Evolutionary conservation across 495 filamentous ascomycete genomes (phyloP), one percentile per base, ranked within the genome.

Genomic region (Chlorociboria aeruginascens): DNA sequence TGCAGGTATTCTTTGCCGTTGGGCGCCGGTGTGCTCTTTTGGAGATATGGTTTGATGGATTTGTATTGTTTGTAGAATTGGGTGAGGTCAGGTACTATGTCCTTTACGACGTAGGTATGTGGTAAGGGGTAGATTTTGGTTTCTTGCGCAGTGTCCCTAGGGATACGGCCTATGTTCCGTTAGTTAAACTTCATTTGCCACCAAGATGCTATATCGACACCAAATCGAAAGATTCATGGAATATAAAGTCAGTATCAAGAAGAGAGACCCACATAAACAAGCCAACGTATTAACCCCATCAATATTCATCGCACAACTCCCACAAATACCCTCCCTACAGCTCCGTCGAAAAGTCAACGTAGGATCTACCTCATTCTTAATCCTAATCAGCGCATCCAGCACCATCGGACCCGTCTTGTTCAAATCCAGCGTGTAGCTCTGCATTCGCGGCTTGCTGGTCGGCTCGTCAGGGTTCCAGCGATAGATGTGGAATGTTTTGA

Each of bases 31-130:
- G 83, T 89, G 51, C 87, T 80, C 53, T 86, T 76, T 69, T 95
- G 92, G 32, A 98, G 83, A 64, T 95, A 98, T 7, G 92, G 92
- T 78, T 98, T 94, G 72, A 98, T 95, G 17, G 90, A 95, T 71
- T 95, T 95, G 81, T 98, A 98, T 77, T 98, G 92, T 75, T 96
- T 95, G 83, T 98, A 98, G 81, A 98, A 96, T 51, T 86, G 85
- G 56, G 92, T 98, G 55, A 98, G 70, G 65, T 98, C 92, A 41
- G 92, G 90, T 10, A 98, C 90, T 52, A 98, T 77, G 63, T 98
- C 92, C 79, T 95, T 98, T 70, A 98, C 90, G 56, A 97, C 85
- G 73, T 95, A 98, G 65, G 89, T 98, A 75, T 98, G 92, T 53
- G 92, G 92, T 49, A 98, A 77, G 11, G 92, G 92, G 70, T 98